Conservation (phyloP, 179 eudicot genomes). For the Nepenthes alata region DNA sequence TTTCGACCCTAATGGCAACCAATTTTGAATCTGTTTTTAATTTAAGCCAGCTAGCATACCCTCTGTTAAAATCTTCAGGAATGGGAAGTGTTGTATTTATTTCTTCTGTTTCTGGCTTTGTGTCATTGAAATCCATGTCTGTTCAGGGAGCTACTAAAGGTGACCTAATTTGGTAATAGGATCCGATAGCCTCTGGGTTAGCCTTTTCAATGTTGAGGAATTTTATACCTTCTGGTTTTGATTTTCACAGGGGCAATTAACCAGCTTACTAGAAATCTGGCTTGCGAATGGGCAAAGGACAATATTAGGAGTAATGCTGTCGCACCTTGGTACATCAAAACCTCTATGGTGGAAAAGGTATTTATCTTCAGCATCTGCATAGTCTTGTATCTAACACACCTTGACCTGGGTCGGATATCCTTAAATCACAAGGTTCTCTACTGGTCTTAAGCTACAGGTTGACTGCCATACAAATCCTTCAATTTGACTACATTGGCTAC, state of each 20-base stretch:
- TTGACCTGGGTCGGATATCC: background rate
- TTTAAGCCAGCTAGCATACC: constrained; percentile 65
- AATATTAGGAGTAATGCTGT: constrained; percentile 49
- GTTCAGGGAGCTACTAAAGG: constrained; percentile 43
- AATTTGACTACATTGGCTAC: too few relatives aligned
- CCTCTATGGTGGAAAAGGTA: constrained; percentile 42
- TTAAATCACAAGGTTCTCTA: background rate
- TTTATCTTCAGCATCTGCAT: background rate
- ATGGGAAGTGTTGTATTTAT: constrained; percentile 57
- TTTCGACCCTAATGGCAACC: constrained; percentile 38
- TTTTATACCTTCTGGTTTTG: background rate
- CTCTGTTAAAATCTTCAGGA: constrained; percentile 59
- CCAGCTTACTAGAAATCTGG: constrained; percentile 44
- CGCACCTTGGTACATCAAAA: constrained; percentile 51
- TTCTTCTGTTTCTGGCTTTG: constrained; percentile 72
- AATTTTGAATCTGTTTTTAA: constrained; percentile 62
- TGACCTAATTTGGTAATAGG: background rate
- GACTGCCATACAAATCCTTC: too few relatives aligned
- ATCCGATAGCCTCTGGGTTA: background rate
- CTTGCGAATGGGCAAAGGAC: constrained; percentile 56
- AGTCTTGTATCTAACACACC: background rate
- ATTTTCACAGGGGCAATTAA: constrained; percentile 42
- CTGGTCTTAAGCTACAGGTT: too few relatives aligned
- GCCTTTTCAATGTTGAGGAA: background rate
- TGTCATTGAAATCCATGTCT: constrained; percentile 37